phyloP scores from a whole-genome alignment of 2,329 filamentous ascomycete genomes.

The Chaetomium olivaceum region DNA sequence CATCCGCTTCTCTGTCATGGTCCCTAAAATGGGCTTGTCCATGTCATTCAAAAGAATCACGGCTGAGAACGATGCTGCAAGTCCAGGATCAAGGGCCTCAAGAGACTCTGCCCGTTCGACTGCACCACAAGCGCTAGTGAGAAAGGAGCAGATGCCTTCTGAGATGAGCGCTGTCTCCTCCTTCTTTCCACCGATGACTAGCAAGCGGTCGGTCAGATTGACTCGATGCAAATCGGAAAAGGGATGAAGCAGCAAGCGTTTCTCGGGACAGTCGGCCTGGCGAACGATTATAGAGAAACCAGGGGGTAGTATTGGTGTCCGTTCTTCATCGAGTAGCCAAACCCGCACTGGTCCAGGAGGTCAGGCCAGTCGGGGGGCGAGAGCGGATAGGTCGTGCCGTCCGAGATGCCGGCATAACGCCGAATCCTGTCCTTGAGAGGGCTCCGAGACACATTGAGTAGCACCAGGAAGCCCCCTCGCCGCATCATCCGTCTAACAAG shows the following conservation, averaged over 20 bases:
- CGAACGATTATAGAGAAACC: slow-evolving; percentile 44
- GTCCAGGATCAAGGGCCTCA: slow-evolving; percentile 32
- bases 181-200: slow-evolving; percentile 39
- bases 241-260: slow-evolving; percentile 29
- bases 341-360: slow-evolving; percentile 39
- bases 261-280: slow-evolving; percentile 37
- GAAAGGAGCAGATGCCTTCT: slow-evolving; percentile 26
- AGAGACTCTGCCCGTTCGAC: slow-evolving; percentile 32
- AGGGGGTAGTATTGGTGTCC: slow-evolving; percentile 38
- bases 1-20: slow-evolving; percentile 40
- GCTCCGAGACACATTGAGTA: slow-evolving; percentile 33
- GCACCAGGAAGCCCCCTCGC: slow-evolving; percentile 38
- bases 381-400: background rate
- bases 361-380: slow-evolving; percentile 41
- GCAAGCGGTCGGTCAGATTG: slow-evolving; percentile 32
- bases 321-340: slow-evolving; percentile 36
- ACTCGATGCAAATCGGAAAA: slow-evolving; percentile 3
- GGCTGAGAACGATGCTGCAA: slow-evolving; percentile 35
- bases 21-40: slow-evolving; percentile 39
- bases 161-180: slow-evolving; percentile 28
- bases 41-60: slow-evolving; percentile 43
- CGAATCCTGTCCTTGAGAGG: slow-evolving; percentile 30
- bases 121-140: slow-evolving; percentile 30
- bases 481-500: slow-evolving; percentile 32
- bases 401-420: slow-evolving; percentile 11